Conservation (phyloP, 2,329 filamentous ascomycete genomes). For the Fusarium chlamydosporum region DNA sequence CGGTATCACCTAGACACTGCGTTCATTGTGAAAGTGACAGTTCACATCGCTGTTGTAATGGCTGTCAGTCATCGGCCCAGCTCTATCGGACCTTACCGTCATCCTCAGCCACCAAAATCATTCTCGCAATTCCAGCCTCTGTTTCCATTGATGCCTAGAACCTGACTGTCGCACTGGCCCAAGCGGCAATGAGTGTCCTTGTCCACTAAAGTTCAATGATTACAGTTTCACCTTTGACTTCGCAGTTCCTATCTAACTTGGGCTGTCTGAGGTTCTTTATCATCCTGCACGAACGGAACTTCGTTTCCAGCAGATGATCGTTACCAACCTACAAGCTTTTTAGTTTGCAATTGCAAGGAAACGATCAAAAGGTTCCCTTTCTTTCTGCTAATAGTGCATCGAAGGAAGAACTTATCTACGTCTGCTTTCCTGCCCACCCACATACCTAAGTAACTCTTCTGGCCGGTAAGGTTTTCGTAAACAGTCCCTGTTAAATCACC, state of each 20-base stretch:
- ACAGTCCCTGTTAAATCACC: background rate
- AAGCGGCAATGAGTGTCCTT: constrained; percentile 21
- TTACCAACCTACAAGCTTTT: background rate
- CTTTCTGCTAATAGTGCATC: background rate
- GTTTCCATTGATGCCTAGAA: constrained; percentile 27
- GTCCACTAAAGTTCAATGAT: constrained; percentile 40
- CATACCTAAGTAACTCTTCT: background rate
- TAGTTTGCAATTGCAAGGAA: background rate
- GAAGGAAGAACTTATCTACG: background rate
- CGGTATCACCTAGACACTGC: constrained; percentile 8
- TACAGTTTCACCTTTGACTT: constrained; percentile 33
- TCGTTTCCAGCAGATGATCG: background rate
- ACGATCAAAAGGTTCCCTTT: background rate
- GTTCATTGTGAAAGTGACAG: constrained; percentile 19
- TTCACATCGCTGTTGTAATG: background rate
- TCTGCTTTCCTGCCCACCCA: background rate
- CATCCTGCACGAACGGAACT: constrained; percentile 22
- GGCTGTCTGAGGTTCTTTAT: constrained; percentile 27
- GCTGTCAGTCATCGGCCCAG: constrained; percentile 39
- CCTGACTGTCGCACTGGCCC: constrained; percentile 30
- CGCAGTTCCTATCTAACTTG: constrained; percentile 10
- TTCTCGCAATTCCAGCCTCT: constrained; percentile 26
- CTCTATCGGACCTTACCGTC: constrained; percentile 47
- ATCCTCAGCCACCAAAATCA: constrained; percentile 40
- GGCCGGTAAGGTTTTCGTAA: too few species aligned